Evolutionary conservation across 306 rosid species (phyloP).

Genomic region (Cicer pinnatifidum): DNA sequence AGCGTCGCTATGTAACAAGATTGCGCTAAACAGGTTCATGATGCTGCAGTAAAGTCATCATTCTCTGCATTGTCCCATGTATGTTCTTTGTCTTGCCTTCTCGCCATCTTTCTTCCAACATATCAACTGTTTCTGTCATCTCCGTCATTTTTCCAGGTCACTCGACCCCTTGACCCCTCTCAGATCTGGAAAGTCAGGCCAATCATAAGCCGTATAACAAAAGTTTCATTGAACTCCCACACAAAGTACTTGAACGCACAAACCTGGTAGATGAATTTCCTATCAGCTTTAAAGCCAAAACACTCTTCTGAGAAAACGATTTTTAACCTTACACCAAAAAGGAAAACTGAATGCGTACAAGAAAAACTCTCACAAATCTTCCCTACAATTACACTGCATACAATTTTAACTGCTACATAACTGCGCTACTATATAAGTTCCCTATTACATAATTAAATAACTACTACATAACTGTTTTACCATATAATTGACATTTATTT

Average conservation of each 20-base stretch:
- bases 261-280: neutral
- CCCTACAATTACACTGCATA: neutral
- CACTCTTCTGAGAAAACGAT: neutral
- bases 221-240: neutral
- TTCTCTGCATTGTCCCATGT: slow-evolving; percentile 11
- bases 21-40: neutral
- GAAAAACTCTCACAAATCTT: neutral
- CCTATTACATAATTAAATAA: slow-evolving; percentile 2
- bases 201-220: neutral
- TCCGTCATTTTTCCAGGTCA: neutral
- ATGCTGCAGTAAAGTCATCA: neutral
- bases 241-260: neutral
- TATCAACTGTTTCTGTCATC: neutral
- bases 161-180: neutral
- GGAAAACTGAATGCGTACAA: neutral
- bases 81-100: neutral
- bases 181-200: neutral
- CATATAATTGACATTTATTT: slow-evolving; percentile 5
- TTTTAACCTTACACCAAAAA: neutral
- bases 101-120: slow-evolving; percentile 5
- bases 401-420: neutral
- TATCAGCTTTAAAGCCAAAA: neutral
- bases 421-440: neutral
- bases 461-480: neutral
- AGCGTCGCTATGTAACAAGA: no score